Evolutionary conservation across 2,329 filamentous ascomycete genomes (phyloP).

Genomic region (Penicillium frequentans): DNA sequence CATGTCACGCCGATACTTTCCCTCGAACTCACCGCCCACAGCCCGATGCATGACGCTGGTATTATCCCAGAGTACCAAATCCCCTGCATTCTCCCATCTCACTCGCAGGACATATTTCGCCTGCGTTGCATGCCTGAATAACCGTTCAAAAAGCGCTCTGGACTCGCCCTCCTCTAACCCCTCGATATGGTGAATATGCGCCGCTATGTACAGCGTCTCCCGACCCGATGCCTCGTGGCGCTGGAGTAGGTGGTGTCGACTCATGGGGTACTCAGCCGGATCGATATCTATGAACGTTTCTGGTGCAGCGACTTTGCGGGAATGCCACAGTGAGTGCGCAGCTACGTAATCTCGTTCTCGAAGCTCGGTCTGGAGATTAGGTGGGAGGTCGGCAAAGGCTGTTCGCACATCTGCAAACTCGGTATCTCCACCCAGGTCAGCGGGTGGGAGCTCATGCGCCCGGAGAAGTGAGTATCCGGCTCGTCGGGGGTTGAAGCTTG

Average conservation of each 20-base stretch:
- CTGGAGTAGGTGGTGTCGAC: slow-evolving; percentile 53
- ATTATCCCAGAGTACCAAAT: slow-evolving; percentile 62
- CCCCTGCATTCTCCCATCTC: slow-evolving; percentile 50
- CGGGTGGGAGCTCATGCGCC: slow-evolving; percentile 51
- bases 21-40: slow-evolving; percentile 49
- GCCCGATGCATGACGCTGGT: slow-evolving; percentile 57
- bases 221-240: slow-evolving; percentile 53
- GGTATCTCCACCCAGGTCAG: slow-evolving; percentile 51
- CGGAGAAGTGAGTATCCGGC: slow-evolving; percentile 54
- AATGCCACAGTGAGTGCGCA: slow-evolving; percentile 55
- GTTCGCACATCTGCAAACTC: slow-evolving; percentile 56
- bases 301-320: slow-evolving; percentile 53
- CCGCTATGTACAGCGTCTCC: slow-evolving; percentile 55
- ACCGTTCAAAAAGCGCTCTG: slow-evolving; percentile 31
- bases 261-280: slow-evolving; percentile 39
- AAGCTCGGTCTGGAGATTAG: slow-evolving; percentile 35
- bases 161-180: slow-evolving; percentile 39
- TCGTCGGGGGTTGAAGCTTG: slow-evolving; percentile 56
- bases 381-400: slow-evolving; percentile 50
- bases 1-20: slow-evolving; percentile 54
- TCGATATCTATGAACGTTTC: slow-evolving; percentile 51
- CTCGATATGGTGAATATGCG: slow-evolving; percentile 56
- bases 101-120: slow-evolving; percentile 49
- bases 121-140: slow-evolving; percentile 50
- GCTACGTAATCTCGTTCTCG: slow-evolving; percentile 47